Percentiles rank a stretch among this genome's conserved stretches.
Evolutionary conservation across 2,329 filamentous ascomycete genomes (phyloP).

Genomic region (Ophiostoma perfectum): DNA sequence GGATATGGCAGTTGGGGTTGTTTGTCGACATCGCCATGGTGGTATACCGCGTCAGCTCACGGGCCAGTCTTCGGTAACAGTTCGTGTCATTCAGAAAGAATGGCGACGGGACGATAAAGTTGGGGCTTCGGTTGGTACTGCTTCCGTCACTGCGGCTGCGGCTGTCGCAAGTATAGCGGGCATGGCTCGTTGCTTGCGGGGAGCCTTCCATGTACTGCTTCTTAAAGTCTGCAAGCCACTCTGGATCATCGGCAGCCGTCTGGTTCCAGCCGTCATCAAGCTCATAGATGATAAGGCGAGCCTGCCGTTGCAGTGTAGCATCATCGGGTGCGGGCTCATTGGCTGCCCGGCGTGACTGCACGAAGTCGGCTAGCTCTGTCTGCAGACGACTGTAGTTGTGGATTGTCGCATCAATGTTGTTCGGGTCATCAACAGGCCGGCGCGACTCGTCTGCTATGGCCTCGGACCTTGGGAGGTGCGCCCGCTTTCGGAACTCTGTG

Average conservation of each 20-base stretch:
- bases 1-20: constrained; percentile 56
- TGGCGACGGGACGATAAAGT: constrained; percentile 30
- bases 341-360: constrained; percentile 40
- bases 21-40: constrained; percentile 51
- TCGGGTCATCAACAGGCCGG: constrained; percentile 47
- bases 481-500: constrained; percentile 49
- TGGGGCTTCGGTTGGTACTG: constrained; percentile 15
- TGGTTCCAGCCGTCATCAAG: constrained; percentile 60
- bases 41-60: constrained; percentile 50
- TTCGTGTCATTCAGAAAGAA: constrained; percentile 56
- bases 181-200: not conserved
- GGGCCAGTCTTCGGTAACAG: constrained; percentile 52
- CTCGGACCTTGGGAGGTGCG: constrained; percentile 52
- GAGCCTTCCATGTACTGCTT: constrained; percentile 34
- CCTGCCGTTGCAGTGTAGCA: constrained; percentile 50
- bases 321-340: constrained; percentile 47
- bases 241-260: constrained; percentile 52
- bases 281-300: constrained; percentile 57
- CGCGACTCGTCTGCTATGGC: constrained; percentile 46
- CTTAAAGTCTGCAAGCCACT: constrained; percentile 51
- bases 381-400: constrained; percentile 55
- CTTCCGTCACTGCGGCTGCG: constrained; percentile 4
- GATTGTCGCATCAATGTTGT: constrained; percentile 54
- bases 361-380: constrained; percentile 49
- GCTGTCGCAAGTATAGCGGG: not conserved